phyloP scores from a whole-genome alignment of 164 flowering plant genomes.

The Nelumbo lutea region DNA sequence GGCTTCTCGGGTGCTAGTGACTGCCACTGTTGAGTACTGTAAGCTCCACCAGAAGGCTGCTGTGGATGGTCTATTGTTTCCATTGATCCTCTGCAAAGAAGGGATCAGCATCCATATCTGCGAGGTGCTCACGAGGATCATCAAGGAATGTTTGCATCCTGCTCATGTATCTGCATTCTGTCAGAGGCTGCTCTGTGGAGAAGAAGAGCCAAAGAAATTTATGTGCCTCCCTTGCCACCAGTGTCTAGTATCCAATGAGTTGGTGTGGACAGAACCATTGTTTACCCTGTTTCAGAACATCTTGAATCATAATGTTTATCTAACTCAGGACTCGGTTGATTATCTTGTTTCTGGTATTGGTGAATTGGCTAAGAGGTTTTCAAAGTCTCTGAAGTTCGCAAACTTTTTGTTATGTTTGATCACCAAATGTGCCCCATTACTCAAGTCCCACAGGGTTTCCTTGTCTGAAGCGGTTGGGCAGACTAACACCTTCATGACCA shows the following conservation, averaged over 20 bases:
- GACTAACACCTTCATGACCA: constrained; percentile 59
- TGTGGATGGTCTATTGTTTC: constrained; percentile 55
- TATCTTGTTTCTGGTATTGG: constrained; percentile 33
- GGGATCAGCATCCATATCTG: constrained; percentile 57
- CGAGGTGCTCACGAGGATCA: constrained; percentile 50
- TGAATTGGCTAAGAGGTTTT: constrained; percentile 32
- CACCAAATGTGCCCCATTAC: constrained; percentile 38
- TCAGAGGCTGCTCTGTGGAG: constrained; percentile 51
- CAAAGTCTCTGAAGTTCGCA: constrained; percentile 66
- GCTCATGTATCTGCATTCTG: constrained; percentile 75
- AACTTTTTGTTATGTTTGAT: constrained; percentile 63
- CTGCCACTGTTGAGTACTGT: constrained; percentile 47
- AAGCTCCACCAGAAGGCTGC: constrained; percentile 61
- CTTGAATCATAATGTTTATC: constrained; percentile 46
- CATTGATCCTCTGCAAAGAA: constrained; percentile 36
- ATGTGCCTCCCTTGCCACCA: constrained; percentile 51
- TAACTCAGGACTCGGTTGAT: constrained; percentile 56
- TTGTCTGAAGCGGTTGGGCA: constrained; percentile 38
- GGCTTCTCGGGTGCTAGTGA: constrained; percentile 52
- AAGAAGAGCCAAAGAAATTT: constrained; percentile 28
- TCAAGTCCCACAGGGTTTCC: constrained; percentile 40
- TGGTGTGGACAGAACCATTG: constrained; percentile 75
- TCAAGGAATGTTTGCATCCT: constrained; percentile 69
- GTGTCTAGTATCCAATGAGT: constrained; percentile 34
- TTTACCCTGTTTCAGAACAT: constrained; percentile 56